Percentiles rank a stretch among this genome's conserved stretches.
Conservation (phyloP, 495 filamentous ascomycete species). For the Barbatosphaeria neglecta region DNA sequence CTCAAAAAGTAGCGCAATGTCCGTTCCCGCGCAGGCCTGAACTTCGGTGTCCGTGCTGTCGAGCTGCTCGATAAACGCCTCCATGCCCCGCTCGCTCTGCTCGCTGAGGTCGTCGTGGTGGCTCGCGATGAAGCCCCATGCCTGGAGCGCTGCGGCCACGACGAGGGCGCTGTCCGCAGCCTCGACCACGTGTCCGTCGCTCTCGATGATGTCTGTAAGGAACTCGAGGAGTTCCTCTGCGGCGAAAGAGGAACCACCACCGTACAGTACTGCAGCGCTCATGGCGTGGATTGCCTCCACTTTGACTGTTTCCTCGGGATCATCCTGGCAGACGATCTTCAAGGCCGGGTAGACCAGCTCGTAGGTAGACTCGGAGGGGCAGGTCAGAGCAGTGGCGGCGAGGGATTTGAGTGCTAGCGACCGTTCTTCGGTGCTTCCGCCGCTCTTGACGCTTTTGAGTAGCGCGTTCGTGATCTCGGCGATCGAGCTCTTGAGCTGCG, state of each 20-base stretch:
- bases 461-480: slow-evolving; percentile 61
- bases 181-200: slow-evolving; percentile 64
- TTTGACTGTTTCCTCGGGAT: slow-evolving; percentile 52
- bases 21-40: slow-evolving; percentile 77
- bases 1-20: slow-evolving; percentile 84
- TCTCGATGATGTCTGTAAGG: slow-evolving; percentile 73
- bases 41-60: slow-evolving; percentile 64
- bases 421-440: slow-evolving; percentile 61
- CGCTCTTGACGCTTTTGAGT: slow-evolving; percentile 58
- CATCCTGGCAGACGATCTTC: slow-evolving; percentile 61
- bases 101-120: slow-evolving; percentile 69
- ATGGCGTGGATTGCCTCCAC: slow-evolving; percentile 66
- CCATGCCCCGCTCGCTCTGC: slow-evolving; percentile 62
- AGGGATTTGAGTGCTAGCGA: slow-evolving; percentile 64
- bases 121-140: slow-evolving; percentile 81
- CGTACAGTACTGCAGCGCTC: slow-evolving; percentile 60
- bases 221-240: slow-evolving; percentile 71
- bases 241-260: slow-evolving; percentile 60
- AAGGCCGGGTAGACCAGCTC: slow-evolving; percentile 51
- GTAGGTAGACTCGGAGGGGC: slow-evolving; percentile 57
- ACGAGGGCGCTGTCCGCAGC: slow-evolving; percentile 63
- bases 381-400: slow-evolving; percentile 63
- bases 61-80: slow-evolving; percentile 84
- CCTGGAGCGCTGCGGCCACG: slow-evolving; percentile 74
- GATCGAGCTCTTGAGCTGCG: slow-evolving; percentile 49